Evolutionary conservation across 1,139 yeast species (phyloP), one percentile per base, ranked within the genome.

Genomic region (Diutina pseudorugosa): DNA sequence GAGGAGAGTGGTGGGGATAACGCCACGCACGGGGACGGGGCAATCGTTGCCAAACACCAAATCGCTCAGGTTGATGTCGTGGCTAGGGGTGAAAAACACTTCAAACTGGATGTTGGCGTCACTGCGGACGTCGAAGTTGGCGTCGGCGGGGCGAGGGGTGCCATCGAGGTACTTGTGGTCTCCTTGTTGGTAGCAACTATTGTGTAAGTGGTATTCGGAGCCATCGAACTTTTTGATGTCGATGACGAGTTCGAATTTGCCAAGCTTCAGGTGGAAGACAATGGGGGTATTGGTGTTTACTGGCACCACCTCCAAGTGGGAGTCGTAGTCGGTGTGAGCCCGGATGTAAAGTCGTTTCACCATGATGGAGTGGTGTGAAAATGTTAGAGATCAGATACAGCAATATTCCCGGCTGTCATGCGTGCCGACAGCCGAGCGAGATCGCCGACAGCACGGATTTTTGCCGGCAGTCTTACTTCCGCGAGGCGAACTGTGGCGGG

Each of bases 21-120:
- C 71, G 54, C 82, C 83, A 47, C 73, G 68, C 47, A 85, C 77
- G 0, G 89, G 83, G 36, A 71, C 65, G 21, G 74, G 79, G 62
- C 83, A 82, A 61, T 85, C 91, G 60, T 85, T 85, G 1, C 91
- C 91, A 67, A 81, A 84, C 14, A 80, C 58, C 52, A 84, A 65
- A 16, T 75, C 74, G 50, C 76, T 70, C 1, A 86, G 88, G 40
- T 61, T 60, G 19, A 81, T 71, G 40, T 71, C 68, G 18, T 56
- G 55, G n/a, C 66, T 68, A 5, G 80, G 80, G 14, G 61, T 65
- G 55, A 73, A 73, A 44, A 65, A 67, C 20, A 75, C 64, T 40
- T 66, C 63, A 40, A 74, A 60, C 25, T 73, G 60, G 36, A 74
- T 60, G 54, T 72, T 73, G 23, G 73, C 70, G 11, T 3, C 23